These are phyloP conservation scores for Fusarium incarnatum DNA, from an alignment of 2,329 filamentous ascomycete genomes.

Conservation along the genomic window DNA sequence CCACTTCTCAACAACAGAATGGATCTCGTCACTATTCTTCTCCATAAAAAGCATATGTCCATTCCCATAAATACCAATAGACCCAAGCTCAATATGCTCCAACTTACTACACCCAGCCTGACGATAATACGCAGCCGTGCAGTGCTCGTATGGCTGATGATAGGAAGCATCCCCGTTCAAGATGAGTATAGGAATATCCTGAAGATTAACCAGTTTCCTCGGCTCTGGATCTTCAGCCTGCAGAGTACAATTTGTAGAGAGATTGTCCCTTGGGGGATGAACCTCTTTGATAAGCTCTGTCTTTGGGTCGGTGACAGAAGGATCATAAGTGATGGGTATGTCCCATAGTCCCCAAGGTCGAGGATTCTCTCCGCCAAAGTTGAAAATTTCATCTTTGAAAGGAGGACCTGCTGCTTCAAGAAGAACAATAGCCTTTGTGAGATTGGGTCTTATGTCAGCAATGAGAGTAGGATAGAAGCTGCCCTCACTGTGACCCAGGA, in stretches of 20 bases:
- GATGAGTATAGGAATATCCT: constrained; percentile 44
- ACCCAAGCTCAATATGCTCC: constrained; percentile 36
- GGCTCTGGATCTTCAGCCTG: constrained; percentile 29
- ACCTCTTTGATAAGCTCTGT: constrained; percentile 28
- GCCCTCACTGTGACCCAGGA: constrained; percentile 61
- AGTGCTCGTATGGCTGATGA: constrained; percentile 40
- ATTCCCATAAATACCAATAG: constrained; percentile 37
- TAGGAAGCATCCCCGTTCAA: constrained; percentile 37
- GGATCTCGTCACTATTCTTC: constrained; percentile 40
- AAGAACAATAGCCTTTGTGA: constrained; percentile 56
- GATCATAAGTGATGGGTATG: constrained; percentile 61
- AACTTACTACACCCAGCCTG: constrained; percentile 41
- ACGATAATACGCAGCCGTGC: constrained; percentile 35
- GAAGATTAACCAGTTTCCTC: constrained; percentile 50
- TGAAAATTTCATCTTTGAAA: constrained; percentile 57
- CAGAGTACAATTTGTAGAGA: constrained; percentile 32
- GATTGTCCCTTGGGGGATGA: neutral
- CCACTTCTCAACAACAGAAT: constrained; percentile 30
- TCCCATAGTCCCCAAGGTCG: constrained; percentile 61
- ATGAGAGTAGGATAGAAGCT: constrained; percentile 52
- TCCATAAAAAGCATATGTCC: constrained; percentile 46
- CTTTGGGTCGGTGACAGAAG: constrained; percentile 46
- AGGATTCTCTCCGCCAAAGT: constrained; percentile 51
- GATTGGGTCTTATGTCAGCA: constrained; percentile 50
- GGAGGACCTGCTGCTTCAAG: constrained; percentile 62